Evolutionary conservation across 176 grass and related monocot genomes (phyloP).

Genomic region (Carex littledalei): DNA sequence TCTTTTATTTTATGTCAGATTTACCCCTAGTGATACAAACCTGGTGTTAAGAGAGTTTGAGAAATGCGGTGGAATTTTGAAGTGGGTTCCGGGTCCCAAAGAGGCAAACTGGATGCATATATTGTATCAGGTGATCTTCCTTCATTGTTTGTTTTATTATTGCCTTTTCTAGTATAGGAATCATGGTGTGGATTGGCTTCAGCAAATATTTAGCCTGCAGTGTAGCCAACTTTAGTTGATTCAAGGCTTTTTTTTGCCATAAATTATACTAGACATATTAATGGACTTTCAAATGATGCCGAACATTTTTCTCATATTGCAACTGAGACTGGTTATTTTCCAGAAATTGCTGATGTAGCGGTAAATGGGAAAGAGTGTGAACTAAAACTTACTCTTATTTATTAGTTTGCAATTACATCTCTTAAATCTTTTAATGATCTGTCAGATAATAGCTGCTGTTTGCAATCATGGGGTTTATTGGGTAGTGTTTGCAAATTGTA

Average conservation of each 20-base stretch:
- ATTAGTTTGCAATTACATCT: background rate
- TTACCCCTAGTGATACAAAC: constrained; percentile 63
- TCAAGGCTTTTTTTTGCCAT: background rate
- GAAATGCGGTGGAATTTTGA: constrained; percentile 79
- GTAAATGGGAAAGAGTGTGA: background rate
- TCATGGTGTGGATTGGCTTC: background rate
- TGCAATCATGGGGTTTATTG: background rate
- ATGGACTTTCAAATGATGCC: background rate
- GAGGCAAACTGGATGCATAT: constrained; percentile 91
- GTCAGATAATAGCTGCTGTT: background rate
- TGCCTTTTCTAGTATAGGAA: background rate
- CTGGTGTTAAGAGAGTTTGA: constrained; percentile 81
- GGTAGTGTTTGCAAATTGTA: background rate
- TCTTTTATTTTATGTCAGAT: constrained; percentile 37
- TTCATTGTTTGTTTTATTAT: background rate
- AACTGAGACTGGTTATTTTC: background rate
- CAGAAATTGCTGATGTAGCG: background rate
- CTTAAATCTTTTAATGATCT: background rate
- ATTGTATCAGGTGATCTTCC: constrained; percentile 59
- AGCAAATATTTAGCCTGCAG: background rate
- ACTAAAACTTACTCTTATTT: background rate
- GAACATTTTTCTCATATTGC: background rate
- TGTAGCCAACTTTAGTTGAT: background rate
- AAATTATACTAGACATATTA: background rate
- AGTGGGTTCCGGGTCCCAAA: constrained; percentile 65